Percentiles rank a stretch among this genome's conserved stretches.
phyloP scores from a whole-genome alignment of 345 rosid genomes.

The Eucalyptus regnans region DNA sequence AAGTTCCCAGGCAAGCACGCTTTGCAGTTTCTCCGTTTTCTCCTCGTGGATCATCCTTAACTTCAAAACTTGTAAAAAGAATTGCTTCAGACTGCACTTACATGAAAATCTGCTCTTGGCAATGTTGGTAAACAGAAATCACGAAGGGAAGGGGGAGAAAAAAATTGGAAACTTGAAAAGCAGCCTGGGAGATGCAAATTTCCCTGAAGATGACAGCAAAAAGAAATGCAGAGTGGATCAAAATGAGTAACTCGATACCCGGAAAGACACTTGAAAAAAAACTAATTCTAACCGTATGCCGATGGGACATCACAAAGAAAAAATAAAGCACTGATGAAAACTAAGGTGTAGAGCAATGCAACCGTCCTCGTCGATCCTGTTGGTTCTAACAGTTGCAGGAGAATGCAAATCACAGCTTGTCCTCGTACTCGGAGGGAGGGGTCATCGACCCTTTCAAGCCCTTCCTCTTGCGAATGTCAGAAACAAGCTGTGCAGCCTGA shows the following conservation, averaged over 20 bases:
- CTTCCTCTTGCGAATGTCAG: slow-evolving; percentile 42
- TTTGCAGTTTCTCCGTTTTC: neutral
- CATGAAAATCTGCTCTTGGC: neutral
- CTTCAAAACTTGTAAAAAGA: neutral
- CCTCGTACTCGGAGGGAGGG: slow-evolving; percentile 40
- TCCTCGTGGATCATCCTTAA: neutral
- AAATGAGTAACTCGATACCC: neutral
- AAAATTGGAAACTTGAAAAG: neutral
- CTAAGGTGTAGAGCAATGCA: neutral
- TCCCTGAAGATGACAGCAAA: neutral
- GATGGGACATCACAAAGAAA: neutral
- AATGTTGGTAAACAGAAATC: neutral
- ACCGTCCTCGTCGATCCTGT: neutral
- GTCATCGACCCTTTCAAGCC: slow-evolving; percentile 51
- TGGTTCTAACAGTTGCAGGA: neutral
- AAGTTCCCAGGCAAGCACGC: neutral
- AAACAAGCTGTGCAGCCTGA: slow-evolving; percentile 20
- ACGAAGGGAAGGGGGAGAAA: neutral
- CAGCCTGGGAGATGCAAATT: neutral
- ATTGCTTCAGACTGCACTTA: neutral
- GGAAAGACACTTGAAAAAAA: neutral
- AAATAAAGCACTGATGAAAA: neutral
- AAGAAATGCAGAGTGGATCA: neutral
- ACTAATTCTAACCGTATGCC: neutral
- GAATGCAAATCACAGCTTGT: slow-evolving; percentile 18